Percentiles rank a stretch among this genome's conserved stretches.
Evolutionary conservation across 2,329 filamentous ascomycete genomes (phyloP).

Genomic region (Alternaria sp.): DNA sequence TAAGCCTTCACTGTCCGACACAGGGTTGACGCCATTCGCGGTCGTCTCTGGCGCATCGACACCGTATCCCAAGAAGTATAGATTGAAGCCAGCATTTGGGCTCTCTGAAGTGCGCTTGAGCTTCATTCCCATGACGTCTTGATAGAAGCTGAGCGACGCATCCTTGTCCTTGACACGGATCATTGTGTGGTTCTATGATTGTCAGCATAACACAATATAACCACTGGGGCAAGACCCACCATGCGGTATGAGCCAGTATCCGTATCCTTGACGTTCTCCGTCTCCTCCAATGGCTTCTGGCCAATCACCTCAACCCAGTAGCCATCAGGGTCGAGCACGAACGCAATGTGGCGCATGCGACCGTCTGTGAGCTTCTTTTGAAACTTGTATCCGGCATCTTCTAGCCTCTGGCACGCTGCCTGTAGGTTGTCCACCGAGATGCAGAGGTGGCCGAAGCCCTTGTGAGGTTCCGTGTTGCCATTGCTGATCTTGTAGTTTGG

Average conservation of each 20-base stretch:
- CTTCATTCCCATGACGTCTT: slow-evolving; percentile 89
- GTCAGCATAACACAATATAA: slow-evolving; percentile 16
- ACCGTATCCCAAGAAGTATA: slow-evolving; percentile 90
- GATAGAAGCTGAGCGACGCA: slow-evolving; percentile 59
- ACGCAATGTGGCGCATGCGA: slow-evolving; percentile 76
- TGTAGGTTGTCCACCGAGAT: slow-evolving; percentile 76
- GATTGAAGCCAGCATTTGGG: slow-evolving; percentile 77
- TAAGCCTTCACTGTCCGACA: slow-evolving; percentile 79
- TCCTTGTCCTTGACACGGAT: slow-evolving; percentile 80
- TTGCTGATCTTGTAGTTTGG: slow-evolving; percentile 81
- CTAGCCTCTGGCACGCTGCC: slow-evolving; percentile 86
- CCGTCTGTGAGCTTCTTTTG: slow-evolving; percentile 95
- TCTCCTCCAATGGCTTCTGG: slow-evolving; percentile 75
- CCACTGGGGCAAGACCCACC: slow-evolving; percentile 45
- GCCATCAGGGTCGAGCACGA: slow-evolving; percentile 84
- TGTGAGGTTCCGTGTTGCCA: slow-evolving; percentile 90
- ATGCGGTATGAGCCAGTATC: slow-evolving; percentile 78
- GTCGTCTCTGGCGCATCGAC: slow-evolving; percentile 58
- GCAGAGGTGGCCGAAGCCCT: slow-evolving; percentile 85
- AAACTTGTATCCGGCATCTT: slow-evolving; percentile 90
- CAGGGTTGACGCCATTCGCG: slow-evolving; percentile 65
- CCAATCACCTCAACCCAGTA: slow-evolving; percentile 80
- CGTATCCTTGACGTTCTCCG: slow-evolving; percentile 75
- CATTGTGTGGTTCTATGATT: slow-evolving; percentile 83
- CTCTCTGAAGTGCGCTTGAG: slow-evolving; percentile 78